Conservation (phyloP, 257 asterid species). For the Penstemon davidsonii region DNA sequence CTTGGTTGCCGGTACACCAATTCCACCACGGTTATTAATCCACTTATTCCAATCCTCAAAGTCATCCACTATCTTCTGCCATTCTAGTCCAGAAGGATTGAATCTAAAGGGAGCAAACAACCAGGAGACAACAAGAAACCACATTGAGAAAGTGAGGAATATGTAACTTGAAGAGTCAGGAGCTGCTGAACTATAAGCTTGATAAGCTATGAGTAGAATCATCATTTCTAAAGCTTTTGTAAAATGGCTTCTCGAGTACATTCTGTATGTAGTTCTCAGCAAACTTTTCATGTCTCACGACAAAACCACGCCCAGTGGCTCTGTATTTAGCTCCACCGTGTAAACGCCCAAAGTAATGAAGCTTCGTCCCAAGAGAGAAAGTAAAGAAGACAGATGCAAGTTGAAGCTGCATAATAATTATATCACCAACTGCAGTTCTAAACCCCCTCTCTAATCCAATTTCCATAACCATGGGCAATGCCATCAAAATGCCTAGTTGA, state of each 20-base stretch:
- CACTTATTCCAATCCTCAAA: slow-evolving; percentile 60
- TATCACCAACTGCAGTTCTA: slow-evolving; percentile 51
- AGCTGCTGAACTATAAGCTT: slow-evolving; percentile 40
- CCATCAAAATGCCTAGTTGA: slow-evolving; percentile 61
- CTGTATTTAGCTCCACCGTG: slow-evolving; percentile 70
- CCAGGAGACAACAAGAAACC: slow-evolving; percentile 60
- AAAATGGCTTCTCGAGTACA: slow-evolving; percentile 64
- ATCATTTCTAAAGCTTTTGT: slow-evolving; percentile 53
- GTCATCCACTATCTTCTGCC: slow-evolving; percentile 68
- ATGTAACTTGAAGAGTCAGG: slow-evolving; percentile 26
- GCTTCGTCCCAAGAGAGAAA: slow-evolving; percentile 62
- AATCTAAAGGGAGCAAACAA: slow-evolving; percentile 58
- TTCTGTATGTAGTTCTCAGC: slow-evolving; percentile 63
- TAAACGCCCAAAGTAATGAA: slow-evolving; percentile 63
- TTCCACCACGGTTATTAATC: slow-evolving; percentile 52
- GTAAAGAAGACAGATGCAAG: slow-evolving; percentile 60
- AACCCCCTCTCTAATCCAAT: slow-evolving; percentile 63
- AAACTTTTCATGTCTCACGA: slow-evolving; percentile 57
- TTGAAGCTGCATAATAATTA: slow-evolving; percentile 58
- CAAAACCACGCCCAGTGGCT: slow-evolving; percentile 71
- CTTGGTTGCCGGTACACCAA: slow-evolving; percentile 57
- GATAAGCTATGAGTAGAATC: slow-evolving; percentile 48
- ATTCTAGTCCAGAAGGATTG: slow-evolving; percentile 67
- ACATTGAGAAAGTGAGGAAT: slow-evolving; percentile 44
- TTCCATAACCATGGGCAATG: slow-evolving; percentile 69